Percentiles rank a stretch among this genome's conserved stretches.
Evolutionary conservation across 140 eudicot genomes (phyloP).

Genomic region (Bidens hawaiensis): DNA sequence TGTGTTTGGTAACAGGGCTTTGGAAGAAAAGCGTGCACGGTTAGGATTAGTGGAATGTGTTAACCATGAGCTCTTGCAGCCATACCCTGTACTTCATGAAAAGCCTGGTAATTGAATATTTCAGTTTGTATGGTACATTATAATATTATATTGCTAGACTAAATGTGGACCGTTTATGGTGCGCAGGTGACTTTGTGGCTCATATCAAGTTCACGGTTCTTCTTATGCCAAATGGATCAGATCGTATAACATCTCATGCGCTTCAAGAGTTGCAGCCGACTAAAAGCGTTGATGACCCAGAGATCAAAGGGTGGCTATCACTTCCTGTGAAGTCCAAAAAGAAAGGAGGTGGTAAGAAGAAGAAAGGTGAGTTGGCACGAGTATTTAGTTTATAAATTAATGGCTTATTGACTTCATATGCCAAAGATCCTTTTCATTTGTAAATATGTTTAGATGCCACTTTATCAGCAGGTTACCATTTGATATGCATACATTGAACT

Average conservation of each 20-base stretch:
- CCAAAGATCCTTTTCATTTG: too few relatives aligned
- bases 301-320: conserved; percentile 84
- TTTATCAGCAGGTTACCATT: too few relatives aligned
- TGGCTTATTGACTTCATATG: too few relatives aligned
- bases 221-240: conserved; percentile 94
- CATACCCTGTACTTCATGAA: conserved; percentile 95
- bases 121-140: not conserved
- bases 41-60: conserved; percentile 93
- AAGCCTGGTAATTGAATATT: conserved; percentile 56
- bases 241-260: conserved; percentile 69
- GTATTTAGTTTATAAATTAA: too few relatives aligned
- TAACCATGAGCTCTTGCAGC: conserved; percentile 42
- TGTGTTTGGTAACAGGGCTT: conserved; percentile 40
- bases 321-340: conserved; percentile 73
- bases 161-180: not conserved
- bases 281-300: conserved; percentile 64
- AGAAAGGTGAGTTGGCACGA: conserved; percentile 56
- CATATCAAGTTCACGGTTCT: conserved; percentile 90
- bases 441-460: too few relatives aligned
- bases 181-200: conserved; percentile 81
- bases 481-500: too few relatives aligned
- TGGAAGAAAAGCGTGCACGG: conserved; percentile 93
- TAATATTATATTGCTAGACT: not conserved
- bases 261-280: conserved; percentile 84
- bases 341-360: conserved; percentile 98